Evolutionary conservation across 805 yeast genomes (phyloP), one percentile per base, ranked within the genome.

Genomic region (Grigorovia humatica): DNA sequence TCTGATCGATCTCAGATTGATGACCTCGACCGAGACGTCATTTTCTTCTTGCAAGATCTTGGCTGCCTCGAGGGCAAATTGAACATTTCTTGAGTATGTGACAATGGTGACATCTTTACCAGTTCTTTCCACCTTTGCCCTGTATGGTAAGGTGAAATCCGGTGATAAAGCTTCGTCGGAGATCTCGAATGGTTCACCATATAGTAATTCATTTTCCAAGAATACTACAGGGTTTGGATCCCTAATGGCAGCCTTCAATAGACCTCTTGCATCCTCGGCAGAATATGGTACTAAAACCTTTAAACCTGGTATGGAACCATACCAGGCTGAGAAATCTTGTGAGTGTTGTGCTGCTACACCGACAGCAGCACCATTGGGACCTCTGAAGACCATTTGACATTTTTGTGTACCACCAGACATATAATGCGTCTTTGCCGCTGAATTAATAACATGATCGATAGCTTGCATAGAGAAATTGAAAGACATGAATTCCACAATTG

Each of bases 341-440:
- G 99, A 93, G 76, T 93, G 99, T 75, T 93, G 99, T 54, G 99
- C 99, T 63, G 81, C 99, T 62, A 93, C 99, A 81, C 98, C 98
- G 48, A 97, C 97, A 61, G 99, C 96, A 48, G 99, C 96, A 74
- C 99, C 99, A 73, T 93, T 93, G 56, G 99, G 98, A 66, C 99
- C 99, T 75, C 99, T 85, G 79, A 93, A 93, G 51, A 96, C 90
- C 67, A 91, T 88, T 74, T 88, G 90, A 78, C 97, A 90, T 57
- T 91, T 91, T 74, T 90, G 96, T 57, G 83, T 86, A 78, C 99
- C 99, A 71, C 99, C 99, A 57, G 96, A 88, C 99, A 93, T 93
- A 78, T 93, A 93, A 73, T 82, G 88, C 48, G 99, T 93, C 79
- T 91, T 93, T 57, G 98, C 99, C 50, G 97, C 98, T 52, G 98